Evolutionary conservation across 2,329 filamentous ascomycete species (phyloP).

Genomic region (Colletotrichum brevisporum): DNA sequence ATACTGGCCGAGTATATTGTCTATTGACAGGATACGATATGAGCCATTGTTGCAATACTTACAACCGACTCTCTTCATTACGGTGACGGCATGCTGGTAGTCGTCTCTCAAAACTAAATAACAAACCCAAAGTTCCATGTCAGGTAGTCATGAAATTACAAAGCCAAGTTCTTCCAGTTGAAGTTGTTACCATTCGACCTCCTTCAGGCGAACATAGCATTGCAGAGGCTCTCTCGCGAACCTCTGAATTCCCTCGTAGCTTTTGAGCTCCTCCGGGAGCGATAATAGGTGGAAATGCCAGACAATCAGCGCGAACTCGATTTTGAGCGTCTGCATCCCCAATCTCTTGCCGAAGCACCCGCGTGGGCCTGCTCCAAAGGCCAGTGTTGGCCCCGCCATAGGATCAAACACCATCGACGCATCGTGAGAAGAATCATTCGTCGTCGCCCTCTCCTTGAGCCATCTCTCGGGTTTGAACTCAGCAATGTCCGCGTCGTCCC

Average conservation of each 20-base stretch:
- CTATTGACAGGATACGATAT: neutral
- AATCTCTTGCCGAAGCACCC: conserved; percentile 55
- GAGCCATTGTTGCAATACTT: no score
- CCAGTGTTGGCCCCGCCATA: conserved; percentile 51
- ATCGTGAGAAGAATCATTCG: neutral
- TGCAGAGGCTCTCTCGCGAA: conserved; percentile 23
- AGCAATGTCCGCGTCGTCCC: conserved; percentile 32
- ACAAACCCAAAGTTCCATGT: no score
- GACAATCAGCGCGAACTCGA: conserved; percentile 51
- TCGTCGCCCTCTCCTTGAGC: conserved; percentile 28
- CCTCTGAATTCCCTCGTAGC: neutral
- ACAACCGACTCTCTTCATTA: no score
- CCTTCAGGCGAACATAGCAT: conserved; percentile 20
- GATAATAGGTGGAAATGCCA: conserved; percentile 54
- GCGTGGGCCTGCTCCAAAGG: conserved; percentile 53
- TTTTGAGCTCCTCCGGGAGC: conserved; percentile 21
- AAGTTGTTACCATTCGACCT: neutral
- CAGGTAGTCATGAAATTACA: no score
- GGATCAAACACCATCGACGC: conserved; percentile 46
- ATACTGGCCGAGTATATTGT: neutral
- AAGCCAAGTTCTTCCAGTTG: no score
- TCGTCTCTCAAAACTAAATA: no score
- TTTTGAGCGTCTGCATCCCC: conserved; percentile 52
- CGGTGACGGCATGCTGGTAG: no score
- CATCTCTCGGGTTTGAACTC: conserved; percentile 43